A percentile compares a stretch with the other conserved stretches of the same genome.
Conservation (phyloP, 345 rosid species). For the Lagerstroemia speciosa region DNA sequence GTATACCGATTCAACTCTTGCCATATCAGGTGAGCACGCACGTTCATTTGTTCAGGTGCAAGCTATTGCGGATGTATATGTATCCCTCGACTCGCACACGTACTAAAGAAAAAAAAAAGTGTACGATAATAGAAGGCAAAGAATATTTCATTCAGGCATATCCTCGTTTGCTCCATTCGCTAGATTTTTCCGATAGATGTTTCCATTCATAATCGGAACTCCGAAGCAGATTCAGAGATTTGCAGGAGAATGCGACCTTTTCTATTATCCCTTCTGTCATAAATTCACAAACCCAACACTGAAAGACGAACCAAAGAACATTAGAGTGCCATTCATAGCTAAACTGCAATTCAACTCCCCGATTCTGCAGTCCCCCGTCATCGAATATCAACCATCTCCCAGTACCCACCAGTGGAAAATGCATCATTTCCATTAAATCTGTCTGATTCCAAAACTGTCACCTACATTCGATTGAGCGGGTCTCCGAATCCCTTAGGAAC, state of each 20-base stretch:
- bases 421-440: conserved; percentile 1
- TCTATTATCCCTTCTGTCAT: background rate
- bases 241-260: no score
- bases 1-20: background rate
- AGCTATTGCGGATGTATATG: background rate
- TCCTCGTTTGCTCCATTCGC: no score
- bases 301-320: background rate
- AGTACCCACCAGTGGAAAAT: background rate
- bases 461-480: conserved; percentile 42
- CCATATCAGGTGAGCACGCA: background rate
- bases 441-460: conserved; percentile 2
- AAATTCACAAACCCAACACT: background rate
- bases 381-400: background rate
- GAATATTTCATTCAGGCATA: no score
- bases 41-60: background rate
- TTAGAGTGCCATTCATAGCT: conserved; percentile 2
- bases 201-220: background rate
- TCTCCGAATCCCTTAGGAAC: conserved; percentile 67
- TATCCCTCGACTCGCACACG: background rate
- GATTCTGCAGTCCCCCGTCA: background rate
- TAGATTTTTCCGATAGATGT: no score
- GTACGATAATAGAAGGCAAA: no score
- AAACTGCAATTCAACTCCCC: background rate
- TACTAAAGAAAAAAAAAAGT: background rate
- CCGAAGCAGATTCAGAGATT: background rate